Conservation (phyloP, 2,329 filamentous ascomycete genomes). For the Dryadomyces quercus-mongolicae region DNA sequence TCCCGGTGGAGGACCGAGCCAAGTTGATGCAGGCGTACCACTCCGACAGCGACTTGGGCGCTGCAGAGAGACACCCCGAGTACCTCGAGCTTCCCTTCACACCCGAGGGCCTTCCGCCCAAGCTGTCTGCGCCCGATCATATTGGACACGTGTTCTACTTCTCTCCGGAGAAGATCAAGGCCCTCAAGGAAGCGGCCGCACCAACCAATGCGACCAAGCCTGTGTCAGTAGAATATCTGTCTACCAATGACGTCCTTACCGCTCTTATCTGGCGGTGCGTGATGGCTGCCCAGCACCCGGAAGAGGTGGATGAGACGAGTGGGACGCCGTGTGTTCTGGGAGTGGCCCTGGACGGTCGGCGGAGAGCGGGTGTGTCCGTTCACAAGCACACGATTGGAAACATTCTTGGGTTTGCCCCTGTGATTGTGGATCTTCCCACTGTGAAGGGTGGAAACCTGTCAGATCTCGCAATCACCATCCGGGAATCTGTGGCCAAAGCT, state of each 20-base stretch:
- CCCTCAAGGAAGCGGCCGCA: background rate
- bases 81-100: slow-evolving; percentile 1
- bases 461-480: background rate
- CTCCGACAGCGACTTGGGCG: background rate
- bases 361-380: background rate
- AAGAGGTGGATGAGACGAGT: background rate
- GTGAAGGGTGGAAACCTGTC: background rate
- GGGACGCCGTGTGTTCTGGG: background rate
- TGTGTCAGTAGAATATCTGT: background rate
- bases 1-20: slow-evolving; percentile 16
- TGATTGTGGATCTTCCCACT: background rate
- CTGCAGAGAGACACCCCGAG: slow-evolving; percentile 1
- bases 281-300: background rate
- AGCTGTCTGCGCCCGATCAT: background rate
- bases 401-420: background rate
- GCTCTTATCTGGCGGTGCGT: slow-evolving; percentile 1
- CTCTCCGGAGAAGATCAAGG: background rate
- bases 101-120: background rate
- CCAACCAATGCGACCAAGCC: background rate
- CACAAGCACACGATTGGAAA: slow-evolving; percentile 1
- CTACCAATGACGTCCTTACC: slow-evolving; percentile 1
- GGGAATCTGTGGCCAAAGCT: background rate
- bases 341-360: slow-evolving; percentile 1
- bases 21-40: background rate
- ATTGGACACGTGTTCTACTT: slow-evolving; percentile 3